These are phyloP conservation scores for Dactylellina leptospora DNA, from an alignment of 2,329 filamentous ascomycete genomes.

Conservation along the genomic window DNA sequence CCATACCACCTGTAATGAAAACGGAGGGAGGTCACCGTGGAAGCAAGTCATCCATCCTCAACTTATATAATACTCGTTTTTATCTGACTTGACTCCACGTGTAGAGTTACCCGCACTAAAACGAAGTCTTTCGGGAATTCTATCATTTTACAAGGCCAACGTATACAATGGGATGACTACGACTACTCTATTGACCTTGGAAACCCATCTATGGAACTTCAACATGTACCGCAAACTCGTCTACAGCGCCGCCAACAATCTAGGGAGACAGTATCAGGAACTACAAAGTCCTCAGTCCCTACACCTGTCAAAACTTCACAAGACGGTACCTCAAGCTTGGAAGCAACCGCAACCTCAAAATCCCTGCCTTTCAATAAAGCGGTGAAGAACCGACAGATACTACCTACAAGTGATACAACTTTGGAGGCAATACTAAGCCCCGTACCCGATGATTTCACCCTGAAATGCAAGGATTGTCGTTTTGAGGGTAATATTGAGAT, in stretches of 20 bases:
- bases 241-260: constrained; percentile 14
- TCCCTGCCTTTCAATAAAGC: constrained; percentile 14
- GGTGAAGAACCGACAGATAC: background rate
- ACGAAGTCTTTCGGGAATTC: background rate
- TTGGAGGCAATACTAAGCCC: background rate
- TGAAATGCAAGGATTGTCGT: constrained; percentile 25
- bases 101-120: background rate
- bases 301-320: background rate
- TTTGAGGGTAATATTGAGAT: constrained; percentile 15
- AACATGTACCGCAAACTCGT: background rate
- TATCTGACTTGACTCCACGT: background rate
- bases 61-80: background rate
- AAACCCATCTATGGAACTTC: background rate
- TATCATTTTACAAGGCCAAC: background rate
- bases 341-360: background rate
- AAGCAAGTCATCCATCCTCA: constrained; percentile 14
- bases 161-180: constrained; percentile 9
- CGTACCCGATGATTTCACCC: background rate
- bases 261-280: background rate
- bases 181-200: constrained; percentile 8
- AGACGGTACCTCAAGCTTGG: too few species aligned
- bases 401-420: background rate
- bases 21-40: constrained; percentile 2
- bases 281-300: background rate
- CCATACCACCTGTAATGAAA: constrained; percentile 14